Percentiles rank a stretch among this genome's conserved stretches.
These are phyloP conservation scores for Crithidia brevicula DNA, from an alignment of 208 protist genomes.

Conservation along the genomic window DNA sequence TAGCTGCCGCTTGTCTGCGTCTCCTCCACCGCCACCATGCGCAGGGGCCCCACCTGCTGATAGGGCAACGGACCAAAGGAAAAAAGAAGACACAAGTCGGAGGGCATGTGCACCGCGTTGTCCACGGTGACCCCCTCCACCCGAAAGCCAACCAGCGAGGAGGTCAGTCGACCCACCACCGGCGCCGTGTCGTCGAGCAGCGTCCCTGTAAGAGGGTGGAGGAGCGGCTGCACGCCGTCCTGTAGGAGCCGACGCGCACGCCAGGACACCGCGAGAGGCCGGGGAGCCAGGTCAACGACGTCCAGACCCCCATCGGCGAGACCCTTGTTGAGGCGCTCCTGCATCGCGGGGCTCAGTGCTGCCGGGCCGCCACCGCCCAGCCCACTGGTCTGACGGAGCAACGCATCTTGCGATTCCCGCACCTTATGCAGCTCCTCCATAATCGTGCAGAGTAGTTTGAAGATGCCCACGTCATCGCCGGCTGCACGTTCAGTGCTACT, in stretches of 20 bases:
- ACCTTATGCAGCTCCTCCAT: constrained; percentile 88
- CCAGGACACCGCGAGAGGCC: constrained; percentile 75
- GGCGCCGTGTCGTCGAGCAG: constrained; percentile 57
- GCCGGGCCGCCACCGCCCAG: constrained; percentile 12
- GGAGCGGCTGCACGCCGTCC: constrained; percentile 72
- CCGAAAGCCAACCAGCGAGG: constrained; percentile 77
- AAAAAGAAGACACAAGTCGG: constrained; percentile 82
- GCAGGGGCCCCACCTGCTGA: constrained; percentile 78
- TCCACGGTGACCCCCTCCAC: constrained; percentile 90
- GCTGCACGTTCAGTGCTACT: background rate
- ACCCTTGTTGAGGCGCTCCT: constrained; percentile 49
- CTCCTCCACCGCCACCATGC: constrained; percentile 57
- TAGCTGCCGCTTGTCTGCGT: constrained; percentile 48
- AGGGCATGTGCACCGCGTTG: constrained; percentile 53
- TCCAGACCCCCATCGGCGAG: constrained; percentile 56
- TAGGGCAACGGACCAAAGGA: constrained; percentile 85
- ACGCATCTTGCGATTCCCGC: constrained; percentile 71
- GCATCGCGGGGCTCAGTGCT: constrained; percentile 43
- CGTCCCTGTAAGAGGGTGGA: constrained; percentile 69
- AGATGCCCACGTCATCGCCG: constrained; percentile 43
- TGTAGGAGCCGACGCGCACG: constrained; percentile 55
- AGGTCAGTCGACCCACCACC: constrained; percentile 38
- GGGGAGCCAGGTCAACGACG: constrained; percentile 74
- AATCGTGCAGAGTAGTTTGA: constrained; percentile 81
- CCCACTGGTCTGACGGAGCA: constrained; percentile 34